Conservation (phyloP, 768 basidiomycete genomes). For the Suillus spraguei region DNA sequence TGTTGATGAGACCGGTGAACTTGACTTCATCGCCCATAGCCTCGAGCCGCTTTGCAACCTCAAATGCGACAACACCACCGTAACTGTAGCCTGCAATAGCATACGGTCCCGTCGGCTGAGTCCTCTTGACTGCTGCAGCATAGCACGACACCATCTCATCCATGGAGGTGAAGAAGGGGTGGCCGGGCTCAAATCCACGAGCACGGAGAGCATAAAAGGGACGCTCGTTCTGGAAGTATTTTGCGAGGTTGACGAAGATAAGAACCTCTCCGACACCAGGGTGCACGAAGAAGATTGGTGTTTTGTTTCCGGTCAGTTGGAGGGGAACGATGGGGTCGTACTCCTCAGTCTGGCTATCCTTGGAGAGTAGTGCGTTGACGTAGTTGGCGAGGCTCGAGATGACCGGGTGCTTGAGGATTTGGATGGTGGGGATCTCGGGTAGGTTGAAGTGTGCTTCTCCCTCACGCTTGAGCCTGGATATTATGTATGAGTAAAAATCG, state of each 20-base stretch:
- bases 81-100: too few relatives aligned
- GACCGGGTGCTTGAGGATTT: constrained; percentile 38
- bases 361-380: constrained; percentile 30
- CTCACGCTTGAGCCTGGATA: constrained; percentile 27
- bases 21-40: too few relatives aligned
- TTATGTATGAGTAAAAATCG: not conserved
- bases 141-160: constrained; percentile 38
- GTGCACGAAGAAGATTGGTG: constrained; percentile 46
- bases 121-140: constrained; percentile 30
- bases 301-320: constrained; percentile 38
- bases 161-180: constrained; percentile 33
- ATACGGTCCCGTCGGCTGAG: constrained; percentile 19
- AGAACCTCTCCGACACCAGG: constrained; percentile 45
- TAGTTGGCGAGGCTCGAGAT: constrained; percentile 33
- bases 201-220: constrained; percentile 42
- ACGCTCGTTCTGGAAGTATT: constrained; percentile 40
- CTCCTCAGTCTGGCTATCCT: constrained; percentile 20
- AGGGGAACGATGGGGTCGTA: constrained; percentile 47
- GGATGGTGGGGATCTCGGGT: constrained; percentile 40
- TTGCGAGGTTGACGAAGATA: constrained; percentile 44
- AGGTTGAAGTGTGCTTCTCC: constrained; percentile 31
- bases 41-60: too few relatives aligned
- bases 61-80: too few relatives aligned
- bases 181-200: constrained; percentile 37
- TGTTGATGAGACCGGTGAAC: too few relatives aligned